Evolutionary conservation across 2,329 filamentous ascomycete species (phyloP), one percentile per base, ranked within the genome.

Genomic region (Didymosphaeria variabile): DNA sequence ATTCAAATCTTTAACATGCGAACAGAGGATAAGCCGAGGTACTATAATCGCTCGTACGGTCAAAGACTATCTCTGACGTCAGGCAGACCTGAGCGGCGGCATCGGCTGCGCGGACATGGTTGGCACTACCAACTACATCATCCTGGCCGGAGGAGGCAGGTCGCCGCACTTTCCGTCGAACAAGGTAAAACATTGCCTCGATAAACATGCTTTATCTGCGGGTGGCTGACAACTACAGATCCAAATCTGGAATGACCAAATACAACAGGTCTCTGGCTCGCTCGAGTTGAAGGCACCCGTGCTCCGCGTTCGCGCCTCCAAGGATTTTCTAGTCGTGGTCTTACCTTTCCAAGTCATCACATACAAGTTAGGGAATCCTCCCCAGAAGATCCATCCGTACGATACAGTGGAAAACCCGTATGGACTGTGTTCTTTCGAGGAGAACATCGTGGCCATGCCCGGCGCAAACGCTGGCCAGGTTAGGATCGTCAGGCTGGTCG

Each of bases 181-280:
- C 79, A 97, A 96, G 84, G 92, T 89, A 21, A 29, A 3, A 36
- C 29, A 63, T 67, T 64, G 67, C 62, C 55, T 71, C 55, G 67
- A 71, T 59, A 55, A 61, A 47, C 67, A 64, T 3, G 4, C 2
- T 13, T 13, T 40, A 15, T 13, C 21, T 19, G 8, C 42, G n/a
- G n/a, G 8, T 2, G 64, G 70, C 63, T 75, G 72, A 76, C 70
- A 59, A 56, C 69, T 59, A 67, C 59, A 90, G 87, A 86, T 94
- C 52, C 89, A 96, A 66, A 91, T 98, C 70, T 98, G 94, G 94
- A 94, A 99, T 77, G 93, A 97, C 71, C 85, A 88, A 62, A 91
- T 91, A 67, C 88, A 90, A 63, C 91, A 90, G 66, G 88, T 90
- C 8, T 85, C 92, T 15, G 90, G 94, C 64, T 91, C 85, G 3